phyloP scores from a whole-genome alignment of 139 green algal genomes.

The Trebouxia sp. region DNA sequence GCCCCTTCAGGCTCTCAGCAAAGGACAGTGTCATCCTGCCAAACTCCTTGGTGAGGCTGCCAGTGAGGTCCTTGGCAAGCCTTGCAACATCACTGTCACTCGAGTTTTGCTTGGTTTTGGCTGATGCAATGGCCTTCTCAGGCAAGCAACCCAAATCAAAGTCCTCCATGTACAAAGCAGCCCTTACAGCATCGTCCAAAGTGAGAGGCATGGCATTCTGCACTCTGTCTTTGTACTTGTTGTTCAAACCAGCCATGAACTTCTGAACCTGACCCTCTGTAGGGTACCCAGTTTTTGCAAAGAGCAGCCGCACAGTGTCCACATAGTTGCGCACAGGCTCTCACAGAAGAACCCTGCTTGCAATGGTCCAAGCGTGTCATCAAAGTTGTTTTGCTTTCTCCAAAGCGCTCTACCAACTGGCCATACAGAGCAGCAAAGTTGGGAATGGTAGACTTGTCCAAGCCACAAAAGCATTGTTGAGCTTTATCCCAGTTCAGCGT shows the following conservation, averaged over 20 bases:
- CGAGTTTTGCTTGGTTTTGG: not conserved
- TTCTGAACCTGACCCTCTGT: not conserved
- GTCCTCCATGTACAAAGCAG: not conserved
- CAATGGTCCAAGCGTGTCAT: not conserved
- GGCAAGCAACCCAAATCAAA: not conserved
- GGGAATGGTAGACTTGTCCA: not conserved
- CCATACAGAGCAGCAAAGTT: not conserved
- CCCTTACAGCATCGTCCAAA: not conserved
- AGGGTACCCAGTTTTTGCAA: not conserved
- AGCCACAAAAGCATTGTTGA: not conserved
- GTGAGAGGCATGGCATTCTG: not conserved
- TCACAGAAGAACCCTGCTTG: not conserved
- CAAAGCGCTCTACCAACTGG: not conserved
- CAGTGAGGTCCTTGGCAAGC: not conserved
- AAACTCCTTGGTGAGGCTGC: not conserved
- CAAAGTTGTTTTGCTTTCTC: not conserved
- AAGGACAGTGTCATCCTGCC: not conserved
- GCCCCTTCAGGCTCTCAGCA: not conserved
- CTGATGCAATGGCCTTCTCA: not conserved
- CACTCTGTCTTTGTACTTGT: not conserved
- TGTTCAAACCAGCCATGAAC: not conserved
- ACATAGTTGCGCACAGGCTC: not conserved
- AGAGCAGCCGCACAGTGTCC: not conserved
- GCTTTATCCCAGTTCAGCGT: not conserved
- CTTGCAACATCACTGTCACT: not conserved